phyloP scores from a whole-genome alignment of 2,329 filamentous ascomycete species.

The Clonostachys sp. region DNA sequence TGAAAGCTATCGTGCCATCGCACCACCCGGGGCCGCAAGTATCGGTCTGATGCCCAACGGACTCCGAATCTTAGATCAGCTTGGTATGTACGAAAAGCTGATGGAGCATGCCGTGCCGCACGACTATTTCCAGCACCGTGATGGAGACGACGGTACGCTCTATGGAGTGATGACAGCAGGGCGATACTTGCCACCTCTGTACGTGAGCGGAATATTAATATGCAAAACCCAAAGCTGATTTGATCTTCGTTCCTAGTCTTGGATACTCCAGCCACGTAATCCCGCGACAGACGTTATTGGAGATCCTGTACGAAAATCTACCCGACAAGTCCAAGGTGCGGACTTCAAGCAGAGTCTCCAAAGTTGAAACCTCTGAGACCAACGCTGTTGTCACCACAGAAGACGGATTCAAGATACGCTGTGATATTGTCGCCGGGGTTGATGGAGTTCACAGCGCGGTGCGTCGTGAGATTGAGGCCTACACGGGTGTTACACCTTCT shows the following conservation, averaged over 20 bases:
- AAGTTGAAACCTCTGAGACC: constrained; percentile 2
- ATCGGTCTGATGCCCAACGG: constrained; percentile 39
- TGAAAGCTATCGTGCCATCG: constrained; percentile 33
- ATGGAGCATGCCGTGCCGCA: too few relatives aligned
- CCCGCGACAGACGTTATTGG: constrained; percentile 23
- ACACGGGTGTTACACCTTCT: background rate
- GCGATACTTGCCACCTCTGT: too few relatives aligned
- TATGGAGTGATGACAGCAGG: too few relatives aligned
- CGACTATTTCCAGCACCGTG: too few relatives aligned
- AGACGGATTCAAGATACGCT: constrained; percentile 13
- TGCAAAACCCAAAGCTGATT: too few relatives aligned
- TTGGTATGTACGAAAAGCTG: constrained; percentile 20
- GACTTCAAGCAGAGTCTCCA: constrained; percentile 6
- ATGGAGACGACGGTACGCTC: too few relatives aligned
- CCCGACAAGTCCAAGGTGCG: constrained; percentile 15
- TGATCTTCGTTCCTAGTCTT: constrained; percentile 3
- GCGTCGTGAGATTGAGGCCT: constrained; percentile 16
- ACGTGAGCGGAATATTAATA: too few relatives aligned
- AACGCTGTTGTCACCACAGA: too few relatives aligned
- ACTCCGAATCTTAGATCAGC: constrained; percentile 41
- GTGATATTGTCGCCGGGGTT: constrained; percentile 25
- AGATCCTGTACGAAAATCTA: constrained; percentile 23
- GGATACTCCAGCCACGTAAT: constrained; percentile 24
- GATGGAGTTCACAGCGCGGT: constrained; percentile 32
- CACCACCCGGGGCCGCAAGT: constrained; percentile 39